Conservation (phyloP, 305 asterid species). For the Fraxinus nigra region DNA sequence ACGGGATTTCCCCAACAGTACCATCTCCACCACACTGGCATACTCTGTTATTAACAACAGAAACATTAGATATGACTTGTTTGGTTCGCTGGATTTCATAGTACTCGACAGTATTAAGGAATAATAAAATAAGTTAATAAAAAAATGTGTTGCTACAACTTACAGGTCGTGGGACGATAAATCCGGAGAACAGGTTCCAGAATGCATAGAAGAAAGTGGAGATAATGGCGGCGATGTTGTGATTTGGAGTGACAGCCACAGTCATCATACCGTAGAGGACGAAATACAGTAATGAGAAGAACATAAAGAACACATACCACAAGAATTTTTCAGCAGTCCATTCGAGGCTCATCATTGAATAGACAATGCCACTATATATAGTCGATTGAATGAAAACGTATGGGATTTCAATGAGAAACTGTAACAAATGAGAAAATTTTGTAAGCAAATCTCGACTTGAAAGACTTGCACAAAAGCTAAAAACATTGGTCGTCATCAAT, state of each 20-base stretch:
- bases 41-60: conserved; percentile 30
- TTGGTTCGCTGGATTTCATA: background rate
- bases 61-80: background rate
- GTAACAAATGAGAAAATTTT: conserved; percentile 5
- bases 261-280: conserved; percentile 62
- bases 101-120: background rate
- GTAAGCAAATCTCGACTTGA: background rate
- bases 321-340: conserved; percentile 47
- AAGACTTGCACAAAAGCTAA: background rate
- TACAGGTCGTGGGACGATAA: conserved; percentile 55
- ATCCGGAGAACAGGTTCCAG: conserved; percentile 64
- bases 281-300: conserved; percentile 40
- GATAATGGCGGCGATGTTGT: conserved; percentile 40
- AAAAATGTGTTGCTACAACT: conserved; percentile 7
- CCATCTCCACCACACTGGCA: conserved; percentile 76
- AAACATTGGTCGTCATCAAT: background rate
- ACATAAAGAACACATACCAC: conserved; percentile 51
- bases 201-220: conserved; percentile 34
- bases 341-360: conserved; percentile 58
- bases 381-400: conserved; percentile 36
- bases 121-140: background rate
- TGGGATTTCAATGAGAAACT: conserved; percentile 48
- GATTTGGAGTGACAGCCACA: conserved; percentile 48
- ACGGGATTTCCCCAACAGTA: conserved; percentile 47
- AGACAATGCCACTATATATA: conserved; percentile 42